Evolutionary conservation across 257 asterid species (phyloP), one percentile per base, ranked within the genome.

Genomic region (Nicotiana noctiflora): DNA sequence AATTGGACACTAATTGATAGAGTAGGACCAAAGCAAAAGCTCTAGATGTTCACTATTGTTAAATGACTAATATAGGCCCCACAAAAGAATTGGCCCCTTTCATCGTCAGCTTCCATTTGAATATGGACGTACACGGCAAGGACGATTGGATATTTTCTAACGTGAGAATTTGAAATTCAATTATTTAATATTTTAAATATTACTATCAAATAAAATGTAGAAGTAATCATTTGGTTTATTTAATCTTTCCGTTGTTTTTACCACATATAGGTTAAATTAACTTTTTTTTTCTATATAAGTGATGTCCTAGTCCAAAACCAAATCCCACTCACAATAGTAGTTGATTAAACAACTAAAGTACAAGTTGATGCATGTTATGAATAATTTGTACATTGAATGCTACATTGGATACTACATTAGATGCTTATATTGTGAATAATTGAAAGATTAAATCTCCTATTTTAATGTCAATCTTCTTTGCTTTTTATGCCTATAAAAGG

Each of bases 71-170:
- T 23, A 49, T 72, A 3, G 40, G 78, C 14, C 61, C 78, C 61
- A 72, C 78, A 4, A 49, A 72, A 6, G 6, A 72, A 51, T 1
- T 6, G 61, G 44, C 0, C 44, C 61, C 61, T 23, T 49, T 72
- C 79, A 44, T 85, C 82, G 81, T 82, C 85, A 82, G 62, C 59
- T 19, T 72, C 86, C 83, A 74, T 70, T 76, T 83, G 80, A 80
- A 67, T 67, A 46, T 32, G 61, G 68, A 84, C 91, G 90, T 86
- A 86, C 88, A 85, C 90, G 91, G 88, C 62, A 86, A 81, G 90
- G 91, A 88, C 90, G 83, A 83, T 80, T 44, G 62, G 81, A 86
- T 86, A 83, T 86, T 80, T 85, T 79, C 85, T 82, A 61, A 70
- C 4, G 10, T 17, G 55, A 60, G 46, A 9, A 21, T 75, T 15